Percentiles rank a stretch among this genome's conserved stretches.
These are phyloP conservation scores for Papiliotrema fonsecae DNA, from an alignment of 1,284 basidiomycete genomes.

Conservation along the genomic window DNA sequence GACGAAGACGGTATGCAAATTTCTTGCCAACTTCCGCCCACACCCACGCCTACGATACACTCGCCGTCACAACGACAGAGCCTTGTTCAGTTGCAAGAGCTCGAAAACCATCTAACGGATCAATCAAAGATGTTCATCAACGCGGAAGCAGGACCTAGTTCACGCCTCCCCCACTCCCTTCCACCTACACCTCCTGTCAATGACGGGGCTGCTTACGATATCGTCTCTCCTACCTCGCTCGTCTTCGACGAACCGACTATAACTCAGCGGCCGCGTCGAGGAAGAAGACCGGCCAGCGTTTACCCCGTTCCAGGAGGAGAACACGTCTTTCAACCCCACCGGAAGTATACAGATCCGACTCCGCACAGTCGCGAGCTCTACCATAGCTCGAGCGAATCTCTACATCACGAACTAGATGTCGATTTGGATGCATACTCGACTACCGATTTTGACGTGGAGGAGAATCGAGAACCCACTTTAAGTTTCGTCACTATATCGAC, in stretches of 20 bases:
- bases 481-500: slow-evolving; percentile 46
- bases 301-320: slow-evolving; percentile 24
- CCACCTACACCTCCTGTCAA: slow-evolving; percentile 27
- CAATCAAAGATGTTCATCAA: slow-evolving; percentile 5
- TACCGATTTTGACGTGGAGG: slow-evolving; percentile 26
- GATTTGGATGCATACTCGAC: slow-evolving; percentile 41
- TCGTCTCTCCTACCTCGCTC: slow-evolving; percentile 5
- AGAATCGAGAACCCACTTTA: slow-evolving; percentile 35
- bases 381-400: slow-evolving; percentile 8
- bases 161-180: slow-evolving; percentile 1
- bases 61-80: slow-evolving; percentile 12
- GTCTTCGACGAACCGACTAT: slow-evolving; percentile 25
- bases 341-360: slow-evolving; percentile 41
- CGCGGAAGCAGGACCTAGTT: slow-evolving; percentile 19
- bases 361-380: slow-evolving; percentile 9
- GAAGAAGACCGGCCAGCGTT: slow-evolving; percentile 31
- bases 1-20: not conserved
- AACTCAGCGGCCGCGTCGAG: slow-evolving; percentile 14
- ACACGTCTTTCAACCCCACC: slow-evolving; percentile 18
- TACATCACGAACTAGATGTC: slow-evolving; percentile 33
- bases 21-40: not conserved
- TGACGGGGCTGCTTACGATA: slow-evolving; percentile 9
- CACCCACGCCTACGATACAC: not conserved
- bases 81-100: not conserved
- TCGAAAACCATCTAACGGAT: not conserved